Conservation (phyloP, 352 stramenopile species). For the Phytophthora tentaculata region DNA sequence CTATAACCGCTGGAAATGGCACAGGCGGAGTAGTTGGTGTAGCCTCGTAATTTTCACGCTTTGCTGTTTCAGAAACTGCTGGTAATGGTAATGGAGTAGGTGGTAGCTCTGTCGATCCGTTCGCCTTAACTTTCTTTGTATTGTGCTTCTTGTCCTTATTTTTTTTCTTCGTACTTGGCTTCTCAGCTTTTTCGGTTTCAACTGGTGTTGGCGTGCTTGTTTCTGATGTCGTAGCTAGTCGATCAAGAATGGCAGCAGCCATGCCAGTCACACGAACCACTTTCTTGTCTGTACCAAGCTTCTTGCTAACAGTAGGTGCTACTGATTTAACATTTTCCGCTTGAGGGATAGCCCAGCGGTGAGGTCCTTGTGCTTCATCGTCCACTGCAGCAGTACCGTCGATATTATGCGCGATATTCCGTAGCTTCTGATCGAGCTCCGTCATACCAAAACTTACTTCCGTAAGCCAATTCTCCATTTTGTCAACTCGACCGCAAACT, state of each 20-base stretch:
- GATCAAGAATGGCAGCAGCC: constrained; percentile 68
- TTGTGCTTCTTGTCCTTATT: constrained; percentile 33
- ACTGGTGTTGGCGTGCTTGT: constrained; percentile 1
- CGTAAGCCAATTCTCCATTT: constrained; percentile 75
- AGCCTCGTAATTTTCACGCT: neutral
- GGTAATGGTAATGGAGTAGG: neutral
- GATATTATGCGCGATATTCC: constrained; percentile 86
- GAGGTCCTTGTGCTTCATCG: constrained; percentile 45
- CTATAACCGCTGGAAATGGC: neutral
- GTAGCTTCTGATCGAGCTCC: constrained; percentile 74
- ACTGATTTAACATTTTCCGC: constrained; percentile 30
- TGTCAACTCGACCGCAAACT: constrained; percentile 78
- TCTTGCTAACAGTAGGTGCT: constrained; percentile 55
- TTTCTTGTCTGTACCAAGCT: constrained; percentile 56
- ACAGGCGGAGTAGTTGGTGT: neutral
- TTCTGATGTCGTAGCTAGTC: constrained; percentile 33
- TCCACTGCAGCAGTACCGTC: constrained; percentile 73
- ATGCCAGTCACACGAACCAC: constrained; percentile 64
- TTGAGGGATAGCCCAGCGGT: constrained; percentile 55
- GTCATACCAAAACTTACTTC: constrained; percentile 80
- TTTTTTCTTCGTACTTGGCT: constrained; percentile 31
- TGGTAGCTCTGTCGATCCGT: constrained; percentile 5
- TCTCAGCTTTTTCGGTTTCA: constrained; percentile 35
- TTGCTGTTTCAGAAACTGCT: neutral
- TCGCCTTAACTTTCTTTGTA: constrained; percentile 32